Evolutionary conservation across 345 rosid species (phyloP).

Genomic region (Euphorbia tirucalli): DNA sequence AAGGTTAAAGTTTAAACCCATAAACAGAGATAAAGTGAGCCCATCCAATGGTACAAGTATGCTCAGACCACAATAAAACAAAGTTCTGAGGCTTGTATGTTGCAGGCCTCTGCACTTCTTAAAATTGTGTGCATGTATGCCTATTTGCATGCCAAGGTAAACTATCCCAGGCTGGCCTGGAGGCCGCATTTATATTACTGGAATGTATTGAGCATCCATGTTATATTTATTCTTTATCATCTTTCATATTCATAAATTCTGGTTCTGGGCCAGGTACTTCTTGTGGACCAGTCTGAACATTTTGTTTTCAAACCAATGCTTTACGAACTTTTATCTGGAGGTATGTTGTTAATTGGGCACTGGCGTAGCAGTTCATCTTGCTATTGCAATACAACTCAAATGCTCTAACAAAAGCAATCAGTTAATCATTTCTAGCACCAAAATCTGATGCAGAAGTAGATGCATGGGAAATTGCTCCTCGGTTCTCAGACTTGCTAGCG

Average conservation of each 20-base stretch:
- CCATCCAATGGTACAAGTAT: too few relatives aligned
- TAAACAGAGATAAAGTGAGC: too few relatives aligned
- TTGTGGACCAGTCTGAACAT: slow-evolving; percentile 87
- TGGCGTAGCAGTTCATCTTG: not conserved
- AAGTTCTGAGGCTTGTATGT: too few relatives aligned
- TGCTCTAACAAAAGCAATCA: slow-evolving; percentile 5
- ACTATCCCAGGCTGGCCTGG: too few relatives aligned
- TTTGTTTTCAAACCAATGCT: slow-evolving; percentile 97
- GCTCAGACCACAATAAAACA: too few relatives aligned
- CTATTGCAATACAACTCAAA: not conserved
- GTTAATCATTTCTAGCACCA: not conserved
- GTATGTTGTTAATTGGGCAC: slow-evolving; percentile 32
- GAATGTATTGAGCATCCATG: too few relatives aligned
- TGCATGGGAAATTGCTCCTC: slow-evolving; percentile 97
- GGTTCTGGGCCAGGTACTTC: slow-evolving; percentile 60
- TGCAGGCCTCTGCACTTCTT: too few relatives aligned
- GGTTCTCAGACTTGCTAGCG: slow-evolving; percentile 76
- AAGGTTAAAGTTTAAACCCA: too few relatives aligned
- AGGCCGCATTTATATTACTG: too few relatives aligned
- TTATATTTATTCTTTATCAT: not conserved
- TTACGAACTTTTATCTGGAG: slow-evolving; percentile 91
- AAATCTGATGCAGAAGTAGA: slow-evolving; percentile 69
- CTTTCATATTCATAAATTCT: slow-evolving; percentile 6
- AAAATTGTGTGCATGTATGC: too few relatives aligned
- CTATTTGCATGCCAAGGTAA: too few relatives aligned